Base-by-base conservation (phyloP, 805 yeast genomes). In the Sungouiozyma intestinalis region DNA sequence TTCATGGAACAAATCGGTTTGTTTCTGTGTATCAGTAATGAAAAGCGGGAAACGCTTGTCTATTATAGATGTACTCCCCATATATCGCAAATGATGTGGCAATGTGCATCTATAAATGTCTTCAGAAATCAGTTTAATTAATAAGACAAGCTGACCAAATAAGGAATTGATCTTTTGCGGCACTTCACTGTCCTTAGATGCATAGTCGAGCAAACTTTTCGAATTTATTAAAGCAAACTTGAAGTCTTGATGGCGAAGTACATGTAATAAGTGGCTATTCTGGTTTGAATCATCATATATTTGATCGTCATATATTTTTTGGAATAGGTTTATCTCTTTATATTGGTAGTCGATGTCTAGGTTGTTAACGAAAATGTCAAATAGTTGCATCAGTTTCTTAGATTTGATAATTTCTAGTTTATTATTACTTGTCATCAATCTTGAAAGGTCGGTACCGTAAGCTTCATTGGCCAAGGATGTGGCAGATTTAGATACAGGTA, bases 91-190 rank as follows among this genome's bases (percentile, higher is more conserved):
- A 7, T 33, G 35, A 41, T 54, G 48, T 6, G 63, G 61, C 17
- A 59, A 38, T 5, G 53, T 48, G 5, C 55, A 41, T 15, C 43
- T 36, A 27, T 43, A 47, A 7, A 58, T 46, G 15, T 43, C 45
- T 1, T 41, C 39, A 1, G 62, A 48, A n/a, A 54, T 38, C 16
- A 57, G 21, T 11, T 49, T 35, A n/a, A 55, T 37, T 33, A 58
- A 43, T 14, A 59, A 37, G n/a, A 50, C 34, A 41, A 55, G 58
- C 36, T 56, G 53, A 3, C 65, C 65, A 14, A 61, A 43, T 18
- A 45, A 40, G 5, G 55, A 45, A 41, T 55, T 59, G 3, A 48
- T 34, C 4, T 33, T 4, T n/a, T 46, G 40, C 18, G 46, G 45
- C 3, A 36, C 40, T 9, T 45, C 42, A 20, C 45, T 42, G 2